Percentiles rank a stretch among this genome's conserved stretches.
phyloP scores from a whole-genome alignment of 129 eudicot species.

The Flaveria robusta region DNA sequence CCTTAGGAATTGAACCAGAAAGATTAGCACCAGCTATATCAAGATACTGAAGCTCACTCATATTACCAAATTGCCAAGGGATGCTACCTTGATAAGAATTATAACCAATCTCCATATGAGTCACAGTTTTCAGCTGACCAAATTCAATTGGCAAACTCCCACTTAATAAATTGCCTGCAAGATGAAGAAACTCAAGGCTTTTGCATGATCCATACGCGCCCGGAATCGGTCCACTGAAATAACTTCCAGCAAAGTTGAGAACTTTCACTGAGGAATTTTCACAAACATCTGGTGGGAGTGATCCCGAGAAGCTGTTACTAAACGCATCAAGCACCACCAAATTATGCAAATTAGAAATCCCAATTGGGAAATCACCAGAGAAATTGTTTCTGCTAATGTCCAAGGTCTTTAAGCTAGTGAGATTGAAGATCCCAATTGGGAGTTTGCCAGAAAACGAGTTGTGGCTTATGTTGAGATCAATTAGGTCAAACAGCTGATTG shows the following conservation, averaged over 20 bases:
- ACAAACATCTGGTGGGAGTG: slow-evolving; percentile 66
- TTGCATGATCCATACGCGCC: slow-evolving; percentile 60
- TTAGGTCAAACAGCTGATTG: slow-evolving; percentile 51
- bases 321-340: slow-evolving; percentile 84
- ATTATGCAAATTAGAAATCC: slow-evolving; percentile 54
- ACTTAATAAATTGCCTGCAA: slow-evolving; percentile 78
- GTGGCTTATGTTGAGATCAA: slow-evolving; percentile 74
- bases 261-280: slow-evolving; percentile 49
- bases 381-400: slow-evolving; percentile 90
- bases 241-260: slow-evolving; percentile 93
- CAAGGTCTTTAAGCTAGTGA: slow-evolving; percentile 48
- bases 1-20: slow-evolving; percentile 68
- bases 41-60: slow-evolving; percentile 85
- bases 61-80: slow-evolving; percentile 88
- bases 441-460: slow-evolving; percentile 65
- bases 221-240: slow-evolving; percentile 90
- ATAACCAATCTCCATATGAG: slow-evolving; percentile 95
- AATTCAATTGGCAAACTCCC: slow-evolving; percentile 72
- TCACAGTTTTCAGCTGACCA: slow-evolving; percentile 59
- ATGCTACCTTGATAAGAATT: slow-evolving; percentile 68
- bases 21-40: slow-evolving; percentile 92
- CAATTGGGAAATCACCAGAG: slow-evolving; percentile 80
- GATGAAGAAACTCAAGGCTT: slow-evolving; percentile 72
- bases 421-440: slow-evolving; percentile 66
- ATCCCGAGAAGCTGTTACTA: slow-evolving; percentile 91